phyloP scores from a whole-genome alignment of 345 rosid genomes.

The Brassica napus region DNA sequence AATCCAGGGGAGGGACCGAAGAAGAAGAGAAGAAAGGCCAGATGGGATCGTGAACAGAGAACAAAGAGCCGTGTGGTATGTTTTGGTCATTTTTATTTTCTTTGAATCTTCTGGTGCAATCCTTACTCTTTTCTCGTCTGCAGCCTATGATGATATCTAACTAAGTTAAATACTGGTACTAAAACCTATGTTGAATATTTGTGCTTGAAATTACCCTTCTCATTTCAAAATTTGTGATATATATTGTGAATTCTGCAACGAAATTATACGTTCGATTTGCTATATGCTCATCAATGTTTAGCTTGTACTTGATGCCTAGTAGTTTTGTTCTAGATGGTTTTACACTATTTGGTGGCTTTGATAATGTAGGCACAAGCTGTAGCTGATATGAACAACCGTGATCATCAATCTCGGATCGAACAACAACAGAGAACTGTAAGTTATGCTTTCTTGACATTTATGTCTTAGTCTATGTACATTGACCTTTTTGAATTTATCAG shows the following conservation, averaged over 20 bases:
- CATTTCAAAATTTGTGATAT: neutral
- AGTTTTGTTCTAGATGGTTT: constrained; percentile 19
- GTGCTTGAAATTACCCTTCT: neutral
- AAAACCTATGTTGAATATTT: neutral
- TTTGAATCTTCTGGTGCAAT: constrained; percentile 25
- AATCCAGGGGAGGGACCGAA: constrained; percentile 78
- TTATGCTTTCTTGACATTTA: constrained; percentile 14
- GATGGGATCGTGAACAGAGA: constrained; percentile 75
- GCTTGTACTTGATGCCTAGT: constrained; percentile 1
- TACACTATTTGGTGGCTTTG: constrained; percentile 23
- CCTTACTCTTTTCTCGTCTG: neutral
- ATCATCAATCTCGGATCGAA: constrained; percentile 68
- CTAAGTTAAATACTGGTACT: neutral
- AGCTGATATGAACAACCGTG: constrained; percentile 89
- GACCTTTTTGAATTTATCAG: neutral
- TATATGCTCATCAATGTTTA: neutral
- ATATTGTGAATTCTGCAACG: neutral
- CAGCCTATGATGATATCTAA: constrained; percentile 23
- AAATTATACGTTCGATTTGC: neutral
- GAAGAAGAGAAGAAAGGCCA: constrained; percentile 83
- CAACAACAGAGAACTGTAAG: constrained; percentile 93
- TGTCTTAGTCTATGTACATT: neutral
- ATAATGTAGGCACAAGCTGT: constrained; percentile 73
- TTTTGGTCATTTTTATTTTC: constrained; percentile 25
- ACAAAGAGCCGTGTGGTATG: constrained; percentile 82